Percentiles rank a stretch among this genome's conserved stretches.
phyloP scores from a whole-genome alignment of 768 basidiomycete species.

The Psilocybe subaeruginosa region DNA sequence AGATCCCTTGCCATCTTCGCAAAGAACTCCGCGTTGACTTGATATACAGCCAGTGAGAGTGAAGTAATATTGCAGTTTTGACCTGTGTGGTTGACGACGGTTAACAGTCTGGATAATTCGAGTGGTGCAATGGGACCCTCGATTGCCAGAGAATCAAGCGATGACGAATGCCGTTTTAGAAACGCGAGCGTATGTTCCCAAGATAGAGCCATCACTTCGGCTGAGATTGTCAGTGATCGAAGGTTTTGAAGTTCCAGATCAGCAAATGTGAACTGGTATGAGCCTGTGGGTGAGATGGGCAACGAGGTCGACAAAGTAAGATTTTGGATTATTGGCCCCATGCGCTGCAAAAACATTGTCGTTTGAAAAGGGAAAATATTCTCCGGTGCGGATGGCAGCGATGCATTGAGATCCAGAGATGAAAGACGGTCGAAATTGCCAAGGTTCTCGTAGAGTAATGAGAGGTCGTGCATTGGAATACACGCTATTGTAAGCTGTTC shows the following conservation, averaged over 20 bases:
- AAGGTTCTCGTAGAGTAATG: not conserved
- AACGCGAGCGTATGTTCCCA: not conserved
- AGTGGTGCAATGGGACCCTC: constrained; percentile 2
- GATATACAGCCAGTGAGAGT: constrained; percentile 10
- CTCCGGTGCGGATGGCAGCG: not conserved
- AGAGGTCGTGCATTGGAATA: not conserved
- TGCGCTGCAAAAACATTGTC: not conserved
- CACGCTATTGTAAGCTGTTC: not conserved
- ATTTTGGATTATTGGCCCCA: not conserved
- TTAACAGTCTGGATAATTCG: not conserved
- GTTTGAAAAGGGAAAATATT: not conserved
- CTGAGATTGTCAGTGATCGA: constrained; percentile 1
- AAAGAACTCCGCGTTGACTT: not conserved
- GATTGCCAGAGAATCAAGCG: constrained; percentile 2
- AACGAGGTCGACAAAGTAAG: not conserved
- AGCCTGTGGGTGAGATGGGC: not conserved
- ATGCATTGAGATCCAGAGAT: not conserved
- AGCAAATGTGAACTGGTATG: not conserved
- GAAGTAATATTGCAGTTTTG: not conserved
- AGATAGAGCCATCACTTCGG: constrained; percentile 1
- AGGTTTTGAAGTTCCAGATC: not conserved
- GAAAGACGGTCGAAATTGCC: not conserved
- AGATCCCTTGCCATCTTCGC: constrained; percentile 6
- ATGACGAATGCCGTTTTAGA: not conserved
- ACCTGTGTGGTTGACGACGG: not conserved